Evolutionary conservation across 306 rosid species (phyloP), one percentile per base, ranked within the genome.

Genomic region (Mimosa pudica): DNA sequence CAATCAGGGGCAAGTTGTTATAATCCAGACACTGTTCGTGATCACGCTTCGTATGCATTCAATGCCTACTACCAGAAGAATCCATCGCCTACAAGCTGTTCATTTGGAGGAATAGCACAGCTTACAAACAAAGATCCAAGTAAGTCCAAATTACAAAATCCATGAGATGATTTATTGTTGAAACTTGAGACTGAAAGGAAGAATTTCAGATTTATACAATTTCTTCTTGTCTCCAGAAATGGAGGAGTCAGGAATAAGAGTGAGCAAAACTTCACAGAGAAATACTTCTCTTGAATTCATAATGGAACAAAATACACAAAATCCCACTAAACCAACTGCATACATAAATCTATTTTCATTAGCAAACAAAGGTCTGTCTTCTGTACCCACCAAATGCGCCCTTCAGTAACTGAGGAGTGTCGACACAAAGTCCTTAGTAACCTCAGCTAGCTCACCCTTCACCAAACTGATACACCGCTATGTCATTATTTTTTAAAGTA

Each of bases 11-110:
- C 85, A 71, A 79, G 79, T 78, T 96, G 98, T 81, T 96, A 89
- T 78, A 86, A 96, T 67, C 99, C 98, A 52, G 89, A 89, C 82
- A 93, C 91, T 4, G 57, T 88, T 20, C 90, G 76, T 45, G 96
- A 90, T 47, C 99, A 96, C 16, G 99, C 98, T 83, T 91, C 99
- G 70, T 96, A 88, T 73, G 99, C 99, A 82, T 96, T 96, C 91
- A 93, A 96, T 73, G 82, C 84, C 65, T 96, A 91, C 80, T 96
- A 90, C 85, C 96, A 90, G 85, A 96, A 91, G 90, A 90, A 96
- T 87, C 96, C 98, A 44, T 82, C 90, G 33, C 90, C 98, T 52
- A 93, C 99, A 14, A 96, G 99, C 84, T 96, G 99, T 64, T 90
- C 71, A 79, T 96, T 96, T 58, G 99, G 98, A 70, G 99, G 99